A percentile compares a stretch with the other conserved stretches of the same genome.
Evolutionary conservation across 768 basidiomycete species (phyloP).

Genomic region (Lactarius vividus): DNA sequence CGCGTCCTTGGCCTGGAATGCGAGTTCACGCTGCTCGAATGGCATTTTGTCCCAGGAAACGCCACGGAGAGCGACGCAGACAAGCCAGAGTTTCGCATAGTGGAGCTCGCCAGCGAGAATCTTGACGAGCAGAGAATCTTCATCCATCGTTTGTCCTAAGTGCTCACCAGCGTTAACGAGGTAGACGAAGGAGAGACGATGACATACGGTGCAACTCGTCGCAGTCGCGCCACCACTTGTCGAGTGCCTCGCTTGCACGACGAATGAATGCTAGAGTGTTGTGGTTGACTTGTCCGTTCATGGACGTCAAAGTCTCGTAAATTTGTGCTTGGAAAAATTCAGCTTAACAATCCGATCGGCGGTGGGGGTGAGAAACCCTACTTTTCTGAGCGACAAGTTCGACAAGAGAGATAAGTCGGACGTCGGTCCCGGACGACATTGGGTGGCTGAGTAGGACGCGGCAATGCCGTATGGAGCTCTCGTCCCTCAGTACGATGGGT

Average conservation of each 20-base stretch:
- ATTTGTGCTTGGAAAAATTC: constrained; percentile 67
- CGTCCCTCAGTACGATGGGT: constrained; percentile 86
- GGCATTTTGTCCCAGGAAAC: constrained; percentile 96
- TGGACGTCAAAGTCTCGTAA: constrained; percentile 81
- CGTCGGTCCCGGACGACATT: constrained; percentile 87
- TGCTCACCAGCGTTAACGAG: constrained; percentile 18
- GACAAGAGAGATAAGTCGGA: constrained; percentile 81
- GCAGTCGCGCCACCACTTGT: constrained; percentile 90
- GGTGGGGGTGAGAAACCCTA: constrained; percentile 36
- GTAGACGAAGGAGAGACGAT: constrained; percentile 1
- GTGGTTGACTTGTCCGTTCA: constrained; percentile 84
- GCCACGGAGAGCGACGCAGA: constrained; percentile 88
- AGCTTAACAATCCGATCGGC: not conserved
- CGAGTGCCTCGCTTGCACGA: constrained; percentile 79
- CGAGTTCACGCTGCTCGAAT: constrained; percentile 90
- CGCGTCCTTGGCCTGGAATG: constrained; percentile 93
- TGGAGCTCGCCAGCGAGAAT: constrained; percentile 86
- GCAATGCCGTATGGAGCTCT: constrained; percentile 82
- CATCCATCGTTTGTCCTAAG: constrained; percentile 75
- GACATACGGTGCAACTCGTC: constrained; percentile 75
- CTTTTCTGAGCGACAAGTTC: constrained; percentile 92
- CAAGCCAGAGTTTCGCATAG: constrained; percentile 93
- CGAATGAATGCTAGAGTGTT: constrained; percentile 85
- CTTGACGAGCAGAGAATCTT: constrained; percentile 81
- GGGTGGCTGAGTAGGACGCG: constrained; percentile 78